phyloP scores from a whole-genome alignment of 805 yeast genomes.

The Suhomyces sp. region DNA sequence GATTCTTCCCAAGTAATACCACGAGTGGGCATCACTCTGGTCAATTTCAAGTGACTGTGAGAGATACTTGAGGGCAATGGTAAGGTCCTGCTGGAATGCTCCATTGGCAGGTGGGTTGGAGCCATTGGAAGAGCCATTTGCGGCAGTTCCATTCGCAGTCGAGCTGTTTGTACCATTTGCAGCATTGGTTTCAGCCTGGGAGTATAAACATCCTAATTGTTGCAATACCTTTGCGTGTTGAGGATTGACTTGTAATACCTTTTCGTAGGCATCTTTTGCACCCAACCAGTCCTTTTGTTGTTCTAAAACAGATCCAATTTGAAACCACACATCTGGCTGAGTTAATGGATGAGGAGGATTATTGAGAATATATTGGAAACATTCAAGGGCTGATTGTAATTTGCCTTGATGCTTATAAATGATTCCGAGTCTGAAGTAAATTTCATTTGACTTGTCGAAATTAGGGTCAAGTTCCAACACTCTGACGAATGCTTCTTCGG shows the following conservation, averaged over 20 bases:
- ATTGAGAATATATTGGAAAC: slow-evolving; percentile 86
- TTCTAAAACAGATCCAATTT: slow-evolving; percentile 93
- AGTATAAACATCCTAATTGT: slow-evolving; percentile 92
- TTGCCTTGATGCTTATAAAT: slow-evolving; percentile 94
- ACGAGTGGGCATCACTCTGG: slow-evolving; percentile 87
- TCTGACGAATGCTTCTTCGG: slow-evolving; percentile 97
- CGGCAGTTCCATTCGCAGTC: slow-evolving; percentile 6
- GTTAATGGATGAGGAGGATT: slow-evolving; percentile 96
- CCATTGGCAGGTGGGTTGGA: slow-evolving; percentile 6
- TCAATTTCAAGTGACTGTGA: slow-evolving; percentile 89
- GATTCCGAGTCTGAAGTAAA: slow-evolving; percentile 93
- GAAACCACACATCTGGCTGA: slow-evolving; percentile 98
- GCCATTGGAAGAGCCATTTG: slow-evolving; percentile 7
- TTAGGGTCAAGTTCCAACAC: slow-evolving; percentile 94
- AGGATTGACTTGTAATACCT: slow-evolving; percentile 85
- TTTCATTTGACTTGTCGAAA: slow-evolving; percentile 94
- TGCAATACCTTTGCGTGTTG: slow-evolving; percentile 95
- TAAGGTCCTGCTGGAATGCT: slow-evolving; percentile 72
- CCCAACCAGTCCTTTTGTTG: slow-evolving; percentile 88
- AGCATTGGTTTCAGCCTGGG: slow-evolving; percentile 42
- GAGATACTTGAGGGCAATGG: slow-evolving; percentile 75
- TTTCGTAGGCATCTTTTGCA: slow-evolving; percentile 93
- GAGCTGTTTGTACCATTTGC: slow-evolving; percentile 12
- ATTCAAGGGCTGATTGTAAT: slow-evolving; percentile 82
- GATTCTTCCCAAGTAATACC: slow-evolving; percentile 96